Conservation (phyloP, 805 yeast species). For the Cyberlindnera meyerae region DNA sequence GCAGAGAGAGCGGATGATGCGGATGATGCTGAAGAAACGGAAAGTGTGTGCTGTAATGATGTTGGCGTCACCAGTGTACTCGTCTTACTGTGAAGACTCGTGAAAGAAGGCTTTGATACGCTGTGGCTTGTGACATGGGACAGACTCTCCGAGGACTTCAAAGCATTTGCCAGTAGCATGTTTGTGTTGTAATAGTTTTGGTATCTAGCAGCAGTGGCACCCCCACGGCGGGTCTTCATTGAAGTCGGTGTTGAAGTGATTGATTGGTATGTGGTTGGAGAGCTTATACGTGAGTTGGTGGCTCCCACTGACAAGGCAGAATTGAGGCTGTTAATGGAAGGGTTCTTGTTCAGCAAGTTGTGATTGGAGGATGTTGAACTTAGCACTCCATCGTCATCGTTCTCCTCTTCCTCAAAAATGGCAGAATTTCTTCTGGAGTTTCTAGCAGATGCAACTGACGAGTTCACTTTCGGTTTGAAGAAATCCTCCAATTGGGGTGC, state of each 20-base stretch:
- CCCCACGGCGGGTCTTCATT: slow-evolving; percentile 22
- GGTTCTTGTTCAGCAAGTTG: slow-evolving; percentile 14
- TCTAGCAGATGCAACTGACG: slow-evolving; percentile 5
- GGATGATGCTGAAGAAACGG: slow-evolving; percentile 17
- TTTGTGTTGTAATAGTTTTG: slow-evolving; percentile 45
- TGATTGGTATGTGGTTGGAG: slow-evolving; percentile 11
- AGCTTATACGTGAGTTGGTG: slow-evolving; percentile 4
- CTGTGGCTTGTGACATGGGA: slow-evolving; percentile 10
- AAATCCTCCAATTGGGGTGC: slow-evolving; percentile 47
- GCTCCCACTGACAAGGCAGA: slow-evolving; percentile 6
- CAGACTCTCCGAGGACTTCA: slow-evolving; percentile 35
- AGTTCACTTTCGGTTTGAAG: slow-evolving; percentile 17
- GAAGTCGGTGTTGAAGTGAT: slow-evolving; percentile 28
- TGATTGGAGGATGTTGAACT: slow-evolving; percentile 18
- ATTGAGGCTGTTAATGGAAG: slow-evolving; percentile 19
- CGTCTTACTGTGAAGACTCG: slow-evolving; percentile 19
- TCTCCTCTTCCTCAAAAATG: slow-evolving; percentile 31
- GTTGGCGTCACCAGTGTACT: slow-evolving; percentile 11
- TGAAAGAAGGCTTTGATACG: slow-evolving; percentile 18
- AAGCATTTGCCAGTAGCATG: slow-evolving; percentile 38
- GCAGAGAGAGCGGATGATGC: slow-evolving; percentile 8
- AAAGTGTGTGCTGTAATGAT: slow-evolving; percentile 9
- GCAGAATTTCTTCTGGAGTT: slow-evolving; percentile 25
- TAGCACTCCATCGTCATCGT: slow-evolving; percentile 18
- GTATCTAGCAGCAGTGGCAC: slow-evolving; percentile 46